A percentile compares a stretch with the other conserved stretches of the same genome.
Conservation (phyloP, 1,139 yeast species). For the Kodamaea suecica region DNA sequence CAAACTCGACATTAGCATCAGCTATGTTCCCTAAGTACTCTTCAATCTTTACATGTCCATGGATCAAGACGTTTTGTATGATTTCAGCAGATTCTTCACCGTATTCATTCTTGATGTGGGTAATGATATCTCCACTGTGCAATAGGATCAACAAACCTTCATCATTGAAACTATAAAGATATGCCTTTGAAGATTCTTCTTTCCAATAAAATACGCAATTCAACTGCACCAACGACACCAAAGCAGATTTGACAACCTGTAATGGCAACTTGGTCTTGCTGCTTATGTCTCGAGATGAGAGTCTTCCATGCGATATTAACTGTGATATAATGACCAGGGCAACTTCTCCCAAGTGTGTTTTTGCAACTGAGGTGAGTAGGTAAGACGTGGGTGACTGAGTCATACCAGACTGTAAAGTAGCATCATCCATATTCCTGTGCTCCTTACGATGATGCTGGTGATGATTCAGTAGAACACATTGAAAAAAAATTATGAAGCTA, state of each 20-base stretch:
- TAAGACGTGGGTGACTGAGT: slow-evolving; percentile 62
- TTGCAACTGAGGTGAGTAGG: slow-evolving; percentile 52
- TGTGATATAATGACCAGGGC: slow-evolving; percentile 55
- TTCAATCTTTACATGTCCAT: slow-evolving; percentile 61
- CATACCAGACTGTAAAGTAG: slow-evolving; percentile 26
- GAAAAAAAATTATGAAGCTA: no score
- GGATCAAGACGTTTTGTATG: slow-evolving; percentile 62
- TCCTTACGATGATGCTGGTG: no score
- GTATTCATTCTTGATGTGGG: slow-evolving; percentile 41
- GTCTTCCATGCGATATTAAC: slow-evolving; percentile 58
- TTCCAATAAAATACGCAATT: slow-evolving; percentile 57
- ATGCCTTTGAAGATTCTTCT: slow-evolving; percentile 37
- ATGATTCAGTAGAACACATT: no score
- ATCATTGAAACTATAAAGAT: slow-evolving; percentile 61
- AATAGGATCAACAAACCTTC: slow-evolving; percentile 62
- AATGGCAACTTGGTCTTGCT: slow-evolving; percentile 39
- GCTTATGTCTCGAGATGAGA: slow-evolving; percentile 48
- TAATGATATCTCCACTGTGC: slow-evolving; percentile 75
- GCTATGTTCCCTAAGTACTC: slow-evolving; percentile 52
- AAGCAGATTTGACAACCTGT: slow-evolving; percentile 49
- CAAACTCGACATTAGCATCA: slow-evolving; percentile 22
- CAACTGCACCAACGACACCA: slow-evolving; percentile 65
- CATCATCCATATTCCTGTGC: slow-evolving; percentile 20
- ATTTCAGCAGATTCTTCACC: slow-evolving; percentile 61
- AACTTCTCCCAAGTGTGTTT: slow-evolving; percentile 59